These are phyloP conservation scores for Aspergillus texensis DNA, from an alignment of 2,329 filamentous ascomycete species.

Conservation along the genomic window DNA sequence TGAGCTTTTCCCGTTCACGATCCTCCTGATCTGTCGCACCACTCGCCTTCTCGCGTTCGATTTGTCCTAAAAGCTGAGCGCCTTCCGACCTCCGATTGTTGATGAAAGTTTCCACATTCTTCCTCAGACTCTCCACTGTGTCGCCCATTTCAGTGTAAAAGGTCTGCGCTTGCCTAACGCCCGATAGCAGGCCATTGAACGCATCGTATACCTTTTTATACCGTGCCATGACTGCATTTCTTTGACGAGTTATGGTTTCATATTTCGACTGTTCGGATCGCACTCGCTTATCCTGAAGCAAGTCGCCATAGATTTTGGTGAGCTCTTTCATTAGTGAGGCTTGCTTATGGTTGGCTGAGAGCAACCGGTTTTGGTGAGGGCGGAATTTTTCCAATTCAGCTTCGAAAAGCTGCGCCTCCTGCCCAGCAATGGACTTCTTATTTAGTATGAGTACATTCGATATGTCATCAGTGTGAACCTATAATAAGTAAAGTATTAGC, in stretches of 20 bases:
- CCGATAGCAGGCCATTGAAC: conserved; percentile 85
- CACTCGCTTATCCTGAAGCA: conserved; percentile 92
- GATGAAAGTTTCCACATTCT: conserved; percentile 97
- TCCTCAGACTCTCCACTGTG: conserved; percentile 85
- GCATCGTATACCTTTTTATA: conserved; percentile 93
- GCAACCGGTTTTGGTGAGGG: conserved; percentile 84
- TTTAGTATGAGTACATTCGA: conserved; percentile 96
- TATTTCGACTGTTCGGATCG: conserved; percentile 94
- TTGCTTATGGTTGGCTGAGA: conserved; percentile 96
- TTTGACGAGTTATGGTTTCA: conserved; percentile 81
- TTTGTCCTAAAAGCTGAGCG: conserved; percentile 82
- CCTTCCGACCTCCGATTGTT: conserved; percentile 92
- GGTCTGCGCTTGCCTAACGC: conserved; percentile 81
- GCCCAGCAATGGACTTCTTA: conserved; percentile 92
- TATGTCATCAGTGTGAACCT: conserved; percentile 97
- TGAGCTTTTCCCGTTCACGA: conserved; percentile 80
- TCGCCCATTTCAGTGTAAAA: conserved; percentile 98
- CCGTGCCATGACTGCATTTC: conserved; percentile 76
- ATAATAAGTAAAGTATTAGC: conserved; percentile 2
- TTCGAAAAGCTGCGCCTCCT: conserved; percentile 90
- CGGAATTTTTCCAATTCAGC: conserved; percentile 97
- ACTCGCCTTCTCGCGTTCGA: conserved; percentile 75
- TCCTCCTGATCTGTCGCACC: conserved; percentile 67
- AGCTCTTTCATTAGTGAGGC: conserved; percentile 92
- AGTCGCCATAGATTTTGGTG: conserved; percentile 79